Evolutionary conservation across 106 monocot species (phyloP).

Genomic region (Alisma plantagoaquatica): DNA sequence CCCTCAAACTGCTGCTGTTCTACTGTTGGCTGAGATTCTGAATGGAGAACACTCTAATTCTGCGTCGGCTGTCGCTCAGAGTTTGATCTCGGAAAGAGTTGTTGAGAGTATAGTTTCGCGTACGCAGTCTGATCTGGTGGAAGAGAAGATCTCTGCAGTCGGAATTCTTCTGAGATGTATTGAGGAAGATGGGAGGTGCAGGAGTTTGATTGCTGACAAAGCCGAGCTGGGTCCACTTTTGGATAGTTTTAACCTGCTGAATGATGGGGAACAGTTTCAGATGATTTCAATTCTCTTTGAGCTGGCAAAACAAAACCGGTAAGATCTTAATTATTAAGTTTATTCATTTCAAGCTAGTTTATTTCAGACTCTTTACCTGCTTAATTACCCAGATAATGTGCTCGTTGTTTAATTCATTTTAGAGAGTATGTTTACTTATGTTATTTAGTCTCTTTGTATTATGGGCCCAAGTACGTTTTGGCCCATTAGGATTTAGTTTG

Average conservation of each 20-base stretch:
- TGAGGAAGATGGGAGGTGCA: slow-evolving; percentile 39
- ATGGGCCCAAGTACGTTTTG: too few species aligned
- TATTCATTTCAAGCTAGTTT: neutral
- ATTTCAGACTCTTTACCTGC: too few species aligned
- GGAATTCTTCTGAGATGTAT: slow-evolving; percentile 38
- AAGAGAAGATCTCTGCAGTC: slow-evolving; percentile 39
- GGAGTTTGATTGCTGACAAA: slow-evolving; percentile 33
- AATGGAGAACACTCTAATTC: slow-evolving; percentile 7
- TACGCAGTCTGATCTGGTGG: slow-evolving; percentile 28
- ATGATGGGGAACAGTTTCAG: slow-evolving; percentile 27
- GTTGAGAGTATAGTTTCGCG: slow-evolving; percentile 21
- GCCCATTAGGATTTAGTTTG: too few species aligned
- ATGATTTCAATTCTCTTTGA: slow-evolving; percentile 38
- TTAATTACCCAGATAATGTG: too few species aligned
- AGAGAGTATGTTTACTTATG: too few species aligned
- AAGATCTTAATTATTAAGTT: neutral
- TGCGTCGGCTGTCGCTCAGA: slow-evolving; percentile 6
- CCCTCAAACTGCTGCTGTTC: slow-evolving; percentile 33
- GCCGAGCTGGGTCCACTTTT: slow-evolving; percentile 22
- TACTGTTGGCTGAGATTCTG: slow-evolving; percentile 35
- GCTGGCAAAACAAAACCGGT: slow-evolving; percentile 41
- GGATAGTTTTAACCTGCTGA: slow-evolving; percentile 20
- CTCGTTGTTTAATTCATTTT: too few species aligned
- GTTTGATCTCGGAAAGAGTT: slow-evolving; percentile 22
- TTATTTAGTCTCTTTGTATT: too few species aligned